Evolutionary conservation across 2,329 filamentous ascomycete genomes (phyloP), one percentile per base, ranked within the genome.

Genomic region (Ophiognomonia clavigignenti-juglandacearum): DNA sequence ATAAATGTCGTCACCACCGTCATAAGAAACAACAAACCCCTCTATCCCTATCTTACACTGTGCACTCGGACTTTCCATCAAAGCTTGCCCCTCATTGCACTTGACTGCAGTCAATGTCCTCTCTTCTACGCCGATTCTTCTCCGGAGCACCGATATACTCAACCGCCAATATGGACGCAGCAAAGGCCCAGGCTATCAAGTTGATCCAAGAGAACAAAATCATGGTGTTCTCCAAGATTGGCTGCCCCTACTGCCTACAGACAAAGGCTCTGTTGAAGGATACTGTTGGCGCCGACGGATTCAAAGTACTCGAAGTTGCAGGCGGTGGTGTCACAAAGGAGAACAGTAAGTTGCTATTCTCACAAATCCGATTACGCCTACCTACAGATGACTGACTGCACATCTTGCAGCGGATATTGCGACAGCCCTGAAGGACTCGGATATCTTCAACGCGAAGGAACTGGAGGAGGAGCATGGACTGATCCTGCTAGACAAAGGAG

Each of bases 221-320:
- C 67, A 84, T 93, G 60, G 88, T 98, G 65, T 98, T 98, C 79
- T 91, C 86, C 71, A 98, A 98, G 76, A 88, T 85, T 14, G 96
- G 89, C 74, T 98, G 93, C 80, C 90, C 91, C 11, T 95, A 95
- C 80, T 97, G 92, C 78, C 77, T 71, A 49, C 75, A 83, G 51
- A 82, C 85, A 58, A 97, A 97, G 82, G 18, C 2, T 4, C 11
- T 14, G 18, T 13, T 20, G 3, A 13, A 20, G 16, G 18, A 20
- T 9, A 2, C 22, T 18, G 7, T 11, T 8, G 34, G 16, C 8
- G n/a, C 16, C 6, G 3, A 34, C 14, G 18, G 18, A 16, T 13
- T 4, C 11, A 31, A 7, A 29, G 26, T 7, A 7, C 26, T 29
- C 26, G 13, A 7, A n/a, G n/a, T n/a, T n/a, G n/a, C n/a, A n/a